phyloP scores from a whole-genome alignment of 2,329 filamentous ascomycete genomes.

The Pseudonectria buxi region DNA sequence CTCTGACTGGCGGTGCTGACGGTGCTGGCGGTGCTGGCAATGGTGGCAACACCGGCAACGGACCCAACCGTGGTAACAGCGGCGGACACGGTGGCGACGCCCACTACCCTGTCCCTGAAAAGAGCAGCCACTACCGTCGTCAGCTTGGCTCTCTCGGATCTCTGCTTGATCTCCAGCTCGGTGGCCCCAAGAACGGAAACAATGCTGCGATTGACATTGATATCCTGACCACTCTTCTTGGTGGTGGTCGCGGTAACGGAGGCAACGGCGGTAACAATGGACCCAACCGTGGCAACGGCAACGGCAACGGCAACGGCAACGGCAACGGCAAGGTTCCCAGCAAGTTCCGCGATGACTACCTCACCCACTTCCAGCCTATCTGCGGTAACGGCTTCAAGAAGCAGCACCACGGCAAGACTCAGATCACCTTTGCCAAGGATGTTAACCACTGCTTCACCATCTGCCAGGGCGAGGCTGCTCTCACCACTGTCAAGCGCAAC shows the following conservation, averaged over 20 bases:
- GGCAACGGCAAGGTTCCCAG: background rate
- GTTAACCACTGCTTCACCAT: slow-evolving; percentile 19
- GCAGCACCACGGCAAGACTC: slow-evolving; percentile 9
- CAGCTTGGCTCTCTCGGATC: slow-evolving; percentile 1
- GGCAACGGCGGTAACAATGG: slow-evolving; percentile 1
- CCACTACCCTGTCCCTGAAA: background rate
- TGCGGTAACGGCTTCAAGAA: slow-evolving; percentile 20
- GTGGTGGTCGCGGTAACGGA: too few relatives aligned
- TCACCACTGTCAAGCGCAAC: slow-evolving; percentile 11
- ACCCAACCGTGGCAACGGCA: background rate
- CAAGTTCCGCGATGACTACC: slow-evolving; percentile 1
- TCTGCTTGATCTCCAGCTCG: slow-evolving; percentile 3
- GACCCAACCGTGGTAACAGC: too few relatives aligned
- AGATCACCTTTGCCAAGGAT: slow-evolving; percentile 11
- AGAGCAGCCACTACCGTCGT: slow-evolving; percentile 5
- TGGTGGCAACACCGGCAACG: too few relatives aligned
- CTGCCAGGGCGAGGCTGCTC: slow-evolving; percentile 15
- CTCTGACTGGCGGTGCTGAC: too few relatives aligned
- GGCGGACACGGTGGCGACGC: too few relatives aligned
- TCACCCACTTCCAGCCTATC: slow-evolving; percentile 19
- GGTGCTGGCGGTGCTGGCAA: too few relatives aligned
- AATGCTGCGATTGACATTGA: slow-evolving; percentile 4
- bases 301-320: slow-evolving; percentile 2
- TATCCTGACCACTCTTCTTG: too few relatives aligned
- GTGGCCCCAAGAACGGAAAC: slow-evolving; percentile 6